A percentile compares a stretch with the other conserved stretches of the same genome.
Conservation (phyloP, 345 rosid species). For the Brassica napus region Da-Ae NC_063436.1:25933501-25934000, state of each 20-base stretch:
- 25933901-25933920: not conserved
- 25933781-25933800: not conserved
- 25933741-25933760: not conserved
- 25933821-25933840: not conserved
- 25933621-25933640: too few relatives aligned
- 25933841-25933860: not conserved
- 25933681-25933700: too few relatives aligned
- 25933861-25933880: too few relatives aligned
- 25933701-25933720: not conserved
- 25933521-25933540: too few relatives aligned
- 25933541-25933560: too few relatives aligned
- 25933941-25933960: not conserved
- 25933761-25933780: not conserved
- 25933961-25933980: not conserved
- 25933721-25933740: not conserved
- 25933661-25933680: too few relatives aligned
- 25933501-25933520: too few relatives aligned
- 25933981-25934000: not conserved
- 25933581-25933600: too few relatives aligned
- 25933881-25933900: not conserved
- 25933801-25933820: not conserved
- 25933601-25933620: too few relatives aligned
- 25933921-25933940: slow-evolving; percentile 1
- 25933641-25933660: too few relatives aligned
- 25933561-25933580: too few relatives aligned